Conservation (phyloP, 441 rosid species). For the Populus hybrid region DNA sequence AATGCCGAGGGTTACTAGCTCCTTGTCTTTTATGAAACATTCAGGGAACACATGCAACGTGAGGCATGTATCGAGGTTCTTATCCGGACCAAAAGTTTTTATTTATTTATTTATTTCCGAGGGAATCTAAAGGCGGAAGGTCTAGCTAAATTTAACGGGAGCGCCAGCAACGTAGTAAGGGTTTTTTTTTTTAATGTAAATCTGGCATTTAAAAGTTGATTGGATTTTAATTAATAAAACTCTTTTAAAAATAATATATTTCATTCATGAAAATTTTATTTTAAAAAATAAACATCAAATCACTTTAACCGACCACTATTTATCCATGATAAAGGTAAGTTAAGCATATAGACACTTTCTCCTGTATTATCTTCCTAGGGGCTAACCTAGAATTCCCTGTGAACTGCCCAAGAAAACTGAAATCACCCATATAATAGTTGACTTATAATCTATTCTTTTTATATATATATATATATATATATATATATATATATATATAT, state of each 20-base stretch:
- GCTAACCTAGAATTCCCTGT: constrained; percentile 42
- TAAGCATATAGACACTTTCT: too few relatives aligned
- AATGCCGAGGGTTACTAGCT: background rate
- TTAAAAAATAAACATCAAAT: too few relatives aligned
- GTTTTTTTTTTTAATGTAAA: too few relatives aligned
- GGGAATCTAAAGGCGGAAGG: background rate
- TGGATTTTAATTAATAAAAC: too few relatives aligned
- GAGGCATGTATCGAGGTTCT: background rate
- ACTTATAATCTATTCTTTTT: constrained; percentile 16
- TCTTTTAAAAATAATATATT: too few relatives aligned
- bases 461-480: too few relatives aligned
- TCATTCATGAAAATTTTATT: too few relatives aligned
- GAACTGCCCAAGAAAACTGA: constrained; percentile 74
- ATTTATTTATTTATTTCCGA: background rate
- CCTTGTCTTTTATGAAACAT: constrained; percentile 8
- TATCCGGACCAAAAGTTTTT: background rate
- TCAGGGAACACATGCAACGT: background rate
- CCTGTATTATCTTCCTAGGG: constrained; percentile 9
- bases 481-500: too few relatives aligned
- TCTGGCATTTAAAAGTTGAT: too few relatives aligned
- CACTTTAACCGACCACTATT: too few relatives aligned
- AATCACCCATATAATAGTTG: constrained; percentile 34
- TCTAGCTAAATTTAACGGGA: background rate
- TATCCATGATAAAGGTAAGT: too few relatives aligned
- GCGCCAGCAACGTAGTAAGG: background rate